Percentiles rank a stretch among this genome's conserved stretches.
phyloP scores from a whole-genome alignment of 148 eudicot species.

The Drosera capensis region DNA sequence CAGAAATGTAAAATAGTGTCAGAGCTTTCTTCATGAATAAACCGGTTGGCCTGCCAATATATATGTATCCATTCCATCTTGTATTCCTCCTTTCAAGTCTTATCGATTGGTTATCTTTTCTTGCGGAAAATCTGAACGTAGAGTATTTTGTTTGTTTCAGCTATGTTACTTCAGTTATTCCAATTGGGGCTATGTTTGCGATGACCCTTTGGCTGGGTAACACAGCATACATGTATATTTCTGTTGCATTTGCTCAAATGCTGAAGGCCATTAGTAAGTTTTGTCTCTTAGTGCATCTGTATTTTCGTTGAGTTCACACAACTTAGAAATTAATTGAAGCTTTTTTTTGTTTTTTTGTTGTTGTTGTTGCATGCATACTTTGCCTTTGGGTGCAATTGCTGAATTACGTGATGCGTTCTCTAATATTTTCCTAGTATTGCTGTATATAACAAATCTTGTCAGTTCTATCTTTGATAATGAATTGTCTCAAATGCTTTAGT shows the following conservation, averaged over 20 bases:
- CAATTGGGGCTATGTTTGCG: conserved; percentile 97
- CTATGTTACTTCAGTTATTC: conserved; percentile 78
- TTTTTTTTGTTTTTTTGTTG: too few species aligned
- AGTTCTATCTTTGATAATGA: too few species aligned
- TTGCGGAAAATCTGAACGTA: neutral
- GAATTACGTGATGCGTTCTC: too few species aligned
- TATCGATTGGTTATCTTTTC: neutral
- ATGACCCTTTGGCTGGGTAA: conserved; percentile 99
- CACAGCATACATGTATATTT: conserved; percentile 93
- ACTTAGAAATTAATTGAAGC: neutral
- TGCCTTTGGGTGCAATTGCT: too few species aligned
- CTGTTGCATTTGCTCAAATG: conserved; percentile 99
- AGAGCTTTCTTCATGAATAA: too few species aligned
- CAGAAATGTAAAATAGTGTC: too few species aligned
- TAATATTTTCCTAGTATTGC: too few species aligned
- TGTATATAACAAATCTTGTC: too few species aligned
- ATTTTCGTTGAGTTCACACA: neutral
- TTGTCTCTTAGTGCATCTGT: neutral
- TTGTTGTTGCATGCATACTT: too few species aligned
- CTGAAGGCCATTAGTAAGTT: conserved; percentile 95
- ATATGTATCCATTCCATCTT: too few species aligned
- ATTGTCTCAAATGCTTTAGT: conserved; percentile 2
- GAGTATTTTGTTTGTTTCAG: conserved; percentile 22
- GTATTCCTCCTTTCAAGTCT: too few species aligned
- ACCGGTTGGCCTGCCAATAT: too few species aligned